Base-by-base conservation (phyloP, 1,139 yeast species). In the Debaryomyces subglobosus region DNA sequence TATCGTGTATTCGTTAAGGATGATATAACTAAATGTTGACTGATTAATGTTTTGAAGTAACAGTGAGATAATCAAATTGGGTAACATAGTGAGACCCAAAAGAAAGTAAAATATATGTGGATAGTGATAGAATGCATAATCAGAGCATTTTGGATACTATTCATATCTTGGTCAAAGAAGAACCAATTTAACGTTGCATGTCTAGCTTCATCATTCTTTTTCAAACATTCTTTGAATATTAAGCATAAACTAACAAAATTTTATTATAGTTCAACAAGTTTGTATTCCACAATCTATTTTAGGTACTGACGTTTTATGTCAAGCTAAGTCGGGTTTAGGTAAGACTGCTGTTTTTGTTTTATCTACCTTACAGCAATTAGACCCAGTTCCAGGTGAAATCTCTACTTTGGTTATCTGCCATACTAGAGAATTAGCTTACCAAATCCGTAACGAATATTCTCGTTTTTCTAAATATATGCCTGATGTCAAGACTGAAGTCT, bases 251-350 rank as follows among this genome's bases (percentile, higher is more conserved):
- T 52, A 52, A 52, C 55, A 45, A 27, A 27, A 37, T 40, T 45
- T 47, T 44, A 30, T 35, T 65, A 56, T 70, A 87, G 99, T 94
- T 60, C 99, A 94, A 79, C 99, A 94, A 78, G 95, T 91, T 63
- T 90, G 97, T 76, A 94, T 94, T 65, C 99, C 99, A 50, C 99
- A 94, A 77, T 89, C 98, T 49, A 91, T 94, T 64, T 87, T 94
- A 64, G 99, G 99, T 68, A 92, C 97, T 55, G 99, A 94, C 67
- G 98, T 94, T 52, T 78, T 94, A 59, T 94, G 99, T 78, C 99
- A 94, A 79, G 99, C 99, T 71, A 94, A 94, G 79, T 94, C 99
- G 43, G 99, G 99, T 86, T 82, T 94, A 61, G 99, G 99, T 85
- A 94, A 94, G 74, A 94, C 99, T 51, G 99, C 99, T 45, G 99